These are phyloP conservation scores for Isabelozyma pseudorhagii DNA, from an alignment of 805 yeast genomes.

Conservation along the genomic window DNA sequence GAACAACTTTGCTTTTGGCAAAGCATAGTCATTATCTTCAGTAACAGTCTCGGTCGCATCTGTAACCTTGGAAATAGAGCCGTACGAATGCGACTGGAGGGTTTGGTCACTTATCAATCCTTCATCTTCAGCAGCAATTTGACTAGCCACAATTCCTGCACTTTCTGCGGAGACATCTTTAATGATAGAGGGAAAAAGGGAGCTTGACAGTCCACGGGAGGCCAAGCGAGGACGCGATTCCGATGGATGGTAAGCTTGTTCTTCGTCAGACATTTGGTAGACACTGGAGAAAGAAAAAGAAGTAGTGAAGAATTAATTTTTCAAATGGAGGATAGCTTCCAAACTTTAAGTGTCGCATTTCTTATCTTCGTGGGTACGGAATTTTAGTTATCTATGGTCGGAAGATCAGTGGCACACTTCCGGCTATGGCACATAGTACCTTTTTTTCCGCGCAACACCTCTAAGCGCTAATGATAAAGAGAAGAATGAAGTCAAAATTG, in stretches of 20 bases:
- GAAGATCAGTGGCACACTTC: no score
- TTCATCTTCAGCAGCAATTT: constrained; percentile 32
- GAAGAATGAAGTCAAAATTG: no score
- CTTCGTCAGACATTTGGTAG: neutral
- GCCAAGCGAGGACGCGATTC: neutral
- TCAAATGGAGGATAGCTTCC: no score
- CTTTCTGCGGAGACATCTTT: constrained; percentile 28
- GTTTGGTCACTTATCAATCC: constrained; percentile 11
- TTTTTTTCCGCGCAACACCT: no score
- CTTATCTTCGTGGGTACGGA: no score
- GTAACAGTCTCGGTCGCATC: constrained; percentile 2
- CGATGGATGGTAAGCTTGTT: neutral
- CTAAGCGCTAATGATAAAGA: no score
- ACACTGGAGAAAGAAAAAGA: neutral
- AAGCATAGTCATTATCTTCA: constrained; percentile 14
- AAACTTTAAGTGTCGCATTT: no score
- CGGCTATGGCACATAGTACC: no score
- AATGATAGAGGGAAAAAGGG: constrained; percentile 7
- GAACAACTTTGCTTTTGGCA: constrained; percentile 27
- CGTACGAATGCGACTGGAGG: constrained; percentile 13
- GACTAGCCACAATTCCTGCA: constrained; percentile 34
- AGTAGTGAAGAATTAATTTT: neutral
- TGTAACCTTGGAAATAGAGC: constrained; percentile 8
- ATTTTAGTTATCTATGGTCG: no score
- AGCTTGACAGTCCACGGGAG: neutral